A percentile compares a stretch with the other conserved stretches of the same genome.
These are phyloP conservation scores for Trichodelitschia bisporula DNA, from an alignment of 495 filamentous ascomycete species.

Conservation along the genomic window DNA sequence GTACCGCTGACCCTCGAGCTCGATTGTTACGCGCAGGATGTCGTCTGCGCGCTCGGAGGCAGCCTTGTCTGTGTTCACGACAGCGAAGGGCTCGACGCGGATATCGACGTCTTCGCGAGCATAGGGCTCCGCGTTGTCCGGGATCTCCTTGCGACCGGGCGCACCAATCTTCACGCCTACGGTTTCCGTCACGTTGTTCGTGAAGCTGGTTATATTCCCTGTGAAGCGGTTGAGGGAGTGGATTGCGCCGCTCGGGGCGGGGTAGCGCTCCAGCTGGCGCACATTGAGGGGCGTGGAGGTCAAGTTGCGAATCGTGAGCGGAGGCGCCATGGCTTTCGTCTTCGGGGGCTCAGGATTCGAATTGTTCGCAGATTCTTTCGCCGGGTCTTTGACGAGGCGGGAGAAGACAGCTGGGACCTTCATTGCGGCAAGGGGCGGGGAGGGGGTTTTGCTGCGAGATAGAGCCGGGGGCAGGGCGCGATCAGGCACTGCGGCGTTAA, in stretches of 20 bases:
- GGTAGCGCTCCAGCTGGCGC: constrained; percentile 51
- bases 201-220: constrained; percentile 13
- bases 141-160: constrained; percentile 19
- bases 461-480: too few relatives aligned
- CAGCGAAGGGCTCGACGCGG: constrained; percentile 30
- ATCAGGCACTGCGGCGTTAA: too few relatives aligned
- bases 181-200: constrained; percentile 3
- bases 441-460: too few relatives aligned
- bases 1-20: constrained; percentile 32
- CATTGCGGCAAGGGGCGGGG: too few relatives aligned
- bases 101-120: constrained; percentile 27
- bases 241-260: constrained; percentile 17
- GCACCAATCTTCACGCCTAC: constrained; percentile 14
- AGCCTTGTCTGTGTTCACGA: constrained; percentile 27
- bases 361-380: too few relatives aligned
- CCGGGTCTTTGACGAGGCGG: too few relatives aligned
- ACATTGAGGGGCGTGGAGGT: constrained; percentile 48
- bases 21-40: constrained; percentile 35
- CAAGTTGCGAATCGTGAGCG: constrained; percentile 67
- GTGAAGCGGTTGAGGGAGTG: constrained; percentile 21
- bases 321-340: constrained; percentile 4
- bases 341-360: too few relatives aligned
- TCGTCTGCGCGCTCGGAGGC: constrained; percentile 23
- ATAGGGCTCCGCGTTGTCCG: constrained; percentile 28
- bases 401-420: too few relatives aligned